phyloP scores from a whole-genome alignment of 345 rosid genomes.

The Aurinia saxatilis region DNA sequence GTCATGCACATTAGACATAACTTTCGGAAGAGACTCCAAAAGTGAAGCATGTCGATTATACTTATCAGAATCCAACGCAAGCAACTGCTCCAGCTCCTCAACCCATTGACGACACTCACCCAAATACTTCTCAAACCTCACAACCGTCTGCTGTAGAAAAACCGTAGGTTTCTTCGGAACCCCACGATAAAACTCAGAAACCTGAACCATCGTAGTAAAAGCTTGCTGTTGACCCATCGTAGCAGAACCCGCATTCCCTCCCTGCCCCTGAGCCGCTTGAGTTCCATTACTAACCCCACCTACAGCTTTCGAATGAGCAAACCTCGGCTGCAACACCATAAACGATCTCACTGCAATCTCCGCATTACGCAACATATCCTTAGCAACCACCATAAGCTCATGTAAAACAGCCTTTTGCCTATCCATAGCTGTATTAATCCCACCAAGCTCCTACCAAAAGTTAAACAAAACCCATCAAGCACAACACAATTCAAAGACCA shows the following conservation, averaged over 20 bases:
- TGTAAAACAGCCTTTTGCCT: conserved; percentile 72
- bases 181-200: conserved; percentile 80
- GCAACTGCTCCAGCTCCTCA: conserved; percentile 89
- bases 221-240: conserved; percentile 62
- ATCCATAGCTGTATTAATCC: conserved; percentile 69
- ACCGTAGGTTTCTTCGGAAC: conserved; percentile 86
- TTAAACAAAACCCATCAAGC: too few species aligned
- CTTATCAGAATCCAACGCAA: conserved; percentile 63
- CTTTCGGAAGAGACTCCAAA: conserved; percentile 81
- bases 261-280: conserved; percentile 59
- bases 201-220: conserved; percentile 44
- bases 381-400: conserved; percentile 69
- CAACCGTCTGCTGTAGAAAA: conserved; percentile 71
- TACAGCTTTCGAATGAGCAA: conserved; percentile 45
- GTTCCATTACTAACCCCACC: conserved; percentile 41
- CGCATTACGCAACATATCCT: conserved; percentile 77
- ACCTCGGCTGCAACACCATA: conserved; percentile 75
- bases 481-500: too few species aligned
- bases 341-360: conserved; percentile 87
- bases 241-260: conserved; percentile 40
- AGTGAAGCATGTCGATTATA: conserved; percentile 46
- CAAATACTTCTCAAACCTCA: conserved; percentile 82
- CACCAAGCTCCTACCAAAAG: conserved; percentile 89
- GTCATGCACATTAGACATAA: conserved; percentile 85
- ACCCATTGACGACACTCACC: conserved; percentile 82